Evolutionary conservation across 2,329 filamentous ascomycete genomes (phyloP), one percentile per base, ranked within the genome.

Genomic region (Aureobasidium zeae): DNA sequence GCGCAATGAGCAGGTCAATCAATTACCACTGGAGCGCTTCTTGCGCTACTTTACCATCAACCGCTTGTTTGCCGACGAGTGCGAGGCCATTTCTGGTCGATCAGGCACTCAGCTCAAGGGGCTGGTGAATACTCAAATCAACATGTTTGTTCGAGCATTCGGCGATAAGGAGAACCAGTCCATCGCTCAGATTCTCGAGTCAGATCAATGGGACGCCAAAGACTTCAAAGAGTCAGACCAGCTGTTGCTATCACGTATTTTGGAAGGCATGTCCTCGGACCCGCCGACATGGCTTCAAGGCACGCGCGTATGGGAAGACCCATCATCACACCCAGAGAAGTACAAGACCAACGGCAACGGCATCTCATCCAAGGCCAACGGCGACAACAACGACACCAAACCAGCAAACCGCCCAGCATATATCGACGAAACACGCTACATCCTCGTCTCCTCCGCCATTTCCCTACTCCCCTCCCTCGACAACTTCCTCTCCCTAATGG

Each of bases 361-460:
- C n/a, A n/a, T n/a, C n/a, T n/a, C n/a, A n/a, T 42, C 47, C 9
- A 47, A 56, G 4, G 55, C 57, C 46, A 51, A 53, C 30, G 50
- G 52, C 32, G 47, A 50, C 11, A 25, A 48, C 13, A 45, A 48
- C 11, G 45, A 47, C 5, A 39, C 49, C 19, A 54, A 55, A 33
- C 21, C 50, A 19, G 43, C 52, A 16, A 51, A 53, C 19, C 57
- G 55, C 34, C 53, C 60, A 26, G 91, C 91, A 1, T 68, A 78
- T 4, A 82, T 98, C 41, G 88, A 95, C 48, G 78, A 81, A 19
- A 85, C 94, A 58, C 80, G 77, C 42, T 96, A 86, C 59, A 79
- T 94, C 45, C 75, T 98, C 9, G 87, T 91, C 1, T 76, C 82
- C 42, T 94, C 87, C 4, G 88, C 86, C 0, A 72, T 89, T 22